phyloP scores from a whole-genome alignment of 805 yeast genomes.

The Lipomyces oligophaga region DNA sequence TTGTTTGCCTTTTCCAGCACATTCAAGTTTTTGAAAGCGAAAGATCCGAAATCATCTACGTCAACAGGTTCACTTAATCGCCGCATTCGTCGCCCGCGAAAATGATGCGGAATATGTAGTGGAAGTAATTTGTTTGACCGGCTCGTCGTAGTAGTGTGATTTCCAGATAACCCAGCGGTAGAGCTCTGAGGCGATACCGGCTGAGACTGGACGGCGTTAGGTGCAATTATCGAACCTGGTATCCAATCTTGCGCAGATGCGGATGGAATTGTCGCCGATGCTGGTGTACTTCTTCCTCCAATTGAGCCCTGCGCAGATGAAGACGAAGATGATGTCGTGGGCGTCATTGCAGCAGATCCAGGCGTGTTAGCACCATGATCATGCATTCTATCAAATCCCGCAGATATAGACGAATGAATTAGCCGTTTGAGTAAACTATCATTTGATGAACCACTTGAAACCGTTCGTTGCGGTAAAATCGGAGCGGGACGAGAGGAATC shows the following conservation, averaged over 20 bases:
- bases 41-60: conserved; percentile 73
- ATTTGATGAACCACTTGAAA: too few species aligned
- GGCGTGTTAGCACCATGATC: not conserved
- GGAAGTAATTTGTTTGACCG: conserved; percentile 32
- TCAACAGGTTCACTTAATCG: conserved; percentile 61
- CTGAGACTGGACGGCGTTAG: too few species aligned
- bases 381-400: too few species aligned
- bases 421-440: not conserved
- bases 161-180: not conserved
- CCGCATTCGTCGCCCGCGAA: conserved; percentile 65
- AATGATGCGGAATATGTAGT: conserved; percentile 51
- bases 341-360: not conserved
- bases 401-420: not conserved
- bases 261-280: too few species aligned
- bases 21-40: conserved; percentile 81
- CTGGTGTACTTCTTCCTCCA: too few species aligned
- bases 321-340: not conserved
- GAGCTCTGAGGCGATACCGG: not conserved
- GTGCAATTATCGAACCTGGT: too few species aligned
- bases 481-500: conserved; percentile 7
- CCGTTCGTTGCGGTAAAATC: not conserved
- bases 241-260: too few species aligned
- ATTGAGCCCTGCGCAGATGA: not conserved
- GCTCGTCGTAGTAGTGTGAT: not conserved
- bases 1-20: conserved; percentile 91